These are phyloP conservation scores for Hypoxylon lienhwacheense DNA, from an alignment of 495 filamentous ascomycete genomes.

Conservation along the genomic window DNA sequence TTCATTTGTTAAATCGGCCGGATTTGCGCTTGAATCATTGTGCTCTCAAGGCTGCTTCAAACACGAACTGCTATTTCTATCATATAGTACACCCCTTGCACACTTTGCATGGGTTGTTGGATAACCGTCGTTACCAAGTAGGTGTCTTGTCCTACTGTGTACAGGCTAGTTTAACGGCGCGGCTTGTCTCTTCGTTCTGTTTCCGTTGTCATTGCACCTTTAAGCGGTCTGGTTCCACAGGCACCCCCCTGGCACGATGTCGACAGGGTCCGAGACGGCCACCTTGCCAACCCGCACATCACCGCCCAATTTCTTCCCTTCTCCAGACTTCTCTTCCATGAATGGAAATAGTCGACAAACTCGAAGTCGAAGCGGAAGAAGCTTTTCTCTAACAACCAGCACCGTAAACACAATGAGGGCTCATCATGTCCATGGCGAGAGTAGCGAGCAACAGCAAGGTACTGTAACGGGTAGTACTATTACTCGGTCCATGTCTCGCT, in stretches of 20 bases:
- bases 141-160: slow-evolving; percentile 8
- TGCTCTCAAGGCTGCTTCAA: slow-evolving; percentile 14
- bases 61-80: slow-evolving; percentile 15
- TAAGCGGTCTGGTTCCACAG: slow-evolving; percentile 33
- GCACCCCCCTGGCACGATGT: slow-evolving; percentile 25
- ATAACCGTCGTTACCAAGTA: slow-evolving; percentile 20
- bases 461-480: slow-evolving; percentile 39
- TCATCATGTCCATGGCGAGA: slow-evolving; percentile 8
- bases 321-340: slow-evolving; percentile 10
- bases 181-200: slow-evolving; percentile 10
- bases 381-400: slow-evolving; percentile 10
- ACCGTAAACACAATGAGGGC: slow-evolving; percentile 9
- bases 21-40: slow-evolving; percentile 15
- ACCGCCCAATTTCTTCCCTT: slow-evolving; percentile 27
- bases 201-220: slow-evolving; percentile 20
- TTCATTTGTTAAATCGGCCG: slow-evolving; percentile 8
- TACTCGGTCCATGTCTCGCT: slow-evolving; percentile 62
- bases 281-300: slow-evolving; percentile 20
- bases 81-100: slow-evolving; percentile 3
- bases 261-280: slow-evolving; percentile 32
- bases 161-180: slow-evolving; percentile 1
- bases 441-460: slow-evolving; percentile 17
- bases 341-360: slow-evolving; percentile 15
- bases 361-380: slow-evolving; percentile 12
- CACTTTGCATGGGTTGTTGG: slow-evolving; percentile 8